Evolutionary conservation across 306 rosid species (phyloP).

Genomic region (Malus asiatica): DNA sequence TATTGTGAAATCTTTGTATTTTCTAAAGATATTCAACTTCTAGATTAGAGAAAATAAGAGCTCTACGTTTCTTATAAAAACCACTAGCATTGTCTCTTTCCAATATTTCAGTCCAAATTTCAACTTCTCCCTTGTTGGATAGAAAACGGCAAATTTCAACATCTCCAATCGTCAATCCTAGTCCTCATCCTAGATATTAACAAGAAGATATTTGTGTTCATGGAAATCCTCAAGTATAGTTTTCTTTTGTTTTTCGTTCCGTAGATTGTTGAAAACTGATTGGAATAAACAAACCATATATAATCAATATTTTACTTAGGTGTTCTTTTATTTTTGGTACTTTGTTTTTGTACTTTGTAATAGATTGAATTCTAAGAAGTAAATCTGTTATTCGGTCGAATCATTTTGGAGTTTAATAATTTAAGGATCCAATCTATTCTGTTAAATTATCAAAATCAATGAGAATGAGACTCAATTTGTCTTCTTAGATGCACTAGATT

Average conservation of each 20-base stretch:
- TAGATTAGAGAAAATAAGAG: not conserved
- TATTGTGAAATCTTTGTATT: not conserved
- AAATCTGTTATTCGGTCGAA: too few relatives aligned
- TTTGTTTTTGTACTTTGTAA: too few relatives aligned
- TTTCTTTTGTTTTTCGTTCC: not conserved
- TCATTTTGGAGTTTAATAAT: too few relatives aligned
- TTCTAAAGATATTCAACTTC: not conserved
- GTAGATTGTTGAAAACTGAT: not conserved
- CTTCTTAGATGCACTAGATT: not conserved
- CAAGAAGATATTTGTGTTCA: not conserved
- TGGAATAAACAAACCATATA: not conserved
- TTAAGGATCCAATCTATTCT: not conserved
- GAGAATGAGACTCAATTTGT: not conserved
- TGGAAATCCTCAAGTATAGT: not conserved
- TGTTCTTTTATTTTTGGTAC: not conserved
- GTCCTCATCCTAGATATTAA: not conserved
- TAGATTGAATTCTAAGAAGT: not conserved
- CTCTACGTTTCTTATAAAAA: not conserved
- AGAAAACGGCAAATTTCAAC: not conserved
- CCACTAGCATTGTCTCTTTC: not conserved
- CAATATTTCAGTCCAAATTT: not conserved
- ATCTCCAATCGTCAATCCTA: not conserved
- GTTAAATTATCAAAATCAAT: too few relatives aligned
- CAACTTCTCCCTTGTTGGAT: not conserved
- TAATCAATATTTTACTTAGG: not conserved